Conservation (phyloP, 2,329 filamentous ascomycete species). For the Thelonectria rubi region DNA sequence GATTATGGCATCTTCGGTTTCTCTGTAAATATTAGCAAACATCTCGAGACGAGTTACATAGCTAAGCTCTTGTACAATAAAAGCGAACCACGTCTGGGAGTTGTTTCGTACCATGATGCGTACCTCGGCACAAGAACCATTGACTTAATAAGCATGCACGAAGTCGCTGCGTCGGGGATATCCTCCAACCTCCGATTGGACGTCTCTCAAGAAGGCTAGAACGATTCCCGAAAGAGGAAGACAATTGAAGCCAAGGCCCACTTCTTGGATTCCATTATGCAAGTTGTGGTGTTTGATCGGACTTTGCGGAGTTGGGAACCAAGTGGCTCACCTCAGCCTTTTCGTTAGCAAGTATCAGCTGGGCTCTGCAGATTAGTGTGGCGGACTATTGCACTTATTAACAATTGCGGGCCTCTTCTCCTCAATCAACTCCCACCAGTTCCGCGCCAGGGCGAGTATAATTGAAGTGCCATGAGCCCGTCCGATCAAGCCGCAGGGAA, state of each 20-base stretch:
- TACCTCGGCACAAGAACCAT: not conserved
- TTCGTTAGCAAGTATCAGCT: conserved; percentile 18
- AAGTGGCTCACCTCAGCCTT: conserved; percentile 40
- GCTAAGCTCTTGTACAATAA: conserved; percentile 3
- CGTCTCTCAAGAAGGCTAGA: not conserved
- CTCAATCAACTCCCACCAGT: not conserved
- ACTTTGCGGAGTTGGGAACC: conserved; percentile 26
- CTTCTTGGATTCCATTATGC: conserved; percentile 1
- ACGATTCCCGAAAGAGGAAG: not conserved
- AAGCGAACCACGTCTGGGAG: not conserved
- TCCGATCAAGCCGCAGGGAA: not conserved
- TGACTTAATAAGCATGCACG: conserved; percentile 1
- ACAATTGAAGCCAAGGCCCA: not conserved
- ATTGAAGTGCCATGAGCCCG: not conserved
- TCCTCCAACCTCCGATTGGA: not conserved
- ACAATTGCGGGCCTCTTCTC: conserved; percentile 20
- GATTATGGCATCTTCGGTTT: conserved; percentile 1
- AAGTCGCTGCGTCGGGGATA: not conserved
- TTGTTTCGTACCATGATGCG: not conserved
- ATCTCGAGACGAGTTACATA: conserved; percentile 16
- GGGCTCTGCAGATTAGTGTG: not conserved
- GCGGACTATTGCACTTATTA: conserved; percentile 10
- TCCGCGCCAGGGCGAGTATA: not conserved
- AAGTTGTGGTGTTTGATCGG: conserved; percentile 4
- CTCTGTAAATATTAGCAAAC: conserved; percentile 36